phyloP scores from a whole-genome alignment of 805 yeast genomes.

The Ogataea trehaloabstinens region DNA sequence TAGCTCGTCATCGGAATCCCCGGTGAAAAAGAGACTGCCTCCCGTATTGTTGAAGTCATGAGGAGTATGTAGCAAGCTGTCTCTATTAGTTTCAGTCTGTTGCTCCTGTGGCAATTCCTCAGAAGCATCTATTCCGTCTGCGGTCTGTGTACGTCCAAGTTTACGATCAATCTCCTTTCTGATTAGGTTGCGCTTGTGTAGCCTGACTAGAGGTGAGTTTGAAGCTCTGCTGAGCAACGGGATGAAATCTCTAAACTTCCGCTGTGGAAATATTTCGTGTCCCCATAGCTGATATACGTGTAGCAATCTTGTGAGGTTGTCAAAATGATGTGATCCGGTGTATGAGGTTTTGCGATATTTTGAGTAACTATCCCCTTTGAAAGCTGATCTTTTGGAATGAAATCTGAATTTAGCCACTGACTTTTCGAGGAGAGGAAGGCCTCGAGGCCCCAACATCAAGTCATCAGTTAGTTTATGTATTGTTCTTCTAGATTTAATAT shows the following conservation, averaged over 20 bases:
- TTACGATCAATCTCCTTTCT: conserved; percentile 34
- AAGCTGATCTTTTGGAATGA: conserved; percentile 21
- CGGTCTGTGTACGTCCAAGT: background rate
- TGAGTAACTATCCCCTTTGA: conserved; percentile 23
- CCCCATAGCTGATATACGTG: conserved; percentile 72
- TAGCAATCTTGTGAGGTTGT: conserved; percentile 49
- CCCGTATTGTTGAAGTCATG: background rate
- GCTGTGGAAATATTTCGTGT: conserved; percentile 73
- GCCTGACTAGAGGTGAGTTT: conserved; percentile 37
- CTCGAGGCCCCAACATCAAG: conserved; percentile 50
- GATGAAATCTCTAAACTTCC: conserved; percentile 70
- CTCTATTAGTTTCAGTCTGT: background rate
- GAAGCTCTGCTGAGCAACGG: conserved; percentile 52
- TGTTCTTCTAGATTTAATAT: conserved; percentile 24
- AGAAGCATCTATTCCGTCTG: conserved; percentile 5
- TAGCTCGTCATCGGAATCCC: conserved; percentile 18
- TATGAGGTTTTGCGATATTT: conserved; percentile 17
- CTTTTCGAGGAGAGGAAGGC: conserved; percentile 51
- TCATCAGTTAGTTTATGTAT: conserved; percentile 51
- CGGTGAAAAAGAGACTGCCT: conserved; percentile 15
- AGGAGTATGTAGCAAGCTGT: background rate
- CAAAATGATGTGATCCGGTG: conserved; percentile 42
- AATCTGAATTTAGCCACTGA: conserved; percentile 36
- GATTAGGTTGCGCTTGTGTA: conserved; percentile 38
- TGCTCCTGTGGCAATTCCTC: conserved; percentile 2